Evolutionary conservation across 805 yeast species (phyloP).

Genomic region (Scheffersomyces ergatensis): DNA sequence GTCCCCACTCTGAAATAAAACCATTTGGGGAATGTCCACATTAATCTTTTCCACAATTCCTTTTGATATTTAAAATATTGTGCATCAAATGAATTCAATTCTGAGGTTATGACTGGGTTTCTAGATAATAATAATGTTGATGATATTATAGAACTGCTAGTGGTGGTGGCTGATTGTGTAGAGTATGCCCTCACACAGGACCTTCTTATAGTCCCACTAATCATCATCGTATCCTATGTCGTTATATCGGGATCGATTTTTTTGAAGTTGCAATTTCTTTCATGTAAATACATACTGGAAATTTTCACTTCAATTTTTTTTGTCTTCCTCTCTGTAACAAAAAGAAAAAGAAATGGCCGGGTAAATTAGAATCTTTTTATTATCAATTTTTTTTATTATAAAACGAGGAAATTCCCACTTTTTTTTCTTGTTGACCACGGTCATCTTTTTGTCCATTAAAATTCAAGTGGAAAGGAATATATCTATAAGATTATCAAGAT

Average conservation of each 20-base stretch:
- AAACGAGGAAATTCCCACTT: too few species aligned
- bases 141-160: conserved; percentile 19
- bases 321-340: too few species aligned
- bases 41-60: conserved; percentile 81
- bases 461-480: too few species aligned
- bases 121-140: conserved; percentile 72
- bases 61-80: conserved; percentile 80
- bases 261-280: too few species aligned
- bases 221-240: not conserved
- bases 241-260: not conserved
- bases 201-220: not conserved
- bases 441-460: too few species aligned
- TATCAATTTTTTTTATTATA: too few species aligned
- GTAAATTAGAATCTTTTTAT: too few species aligned
- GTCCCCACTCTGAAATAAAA: conserved; percentile 90
- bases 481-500: too few species aligned
- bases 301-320: too few species aligned
- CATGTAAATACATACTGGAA: too few species aligned
- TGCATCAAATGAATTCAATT: conserved; percentile 65
- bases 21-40: conserved; percentile 98
- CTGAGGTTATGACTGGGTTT: conserved; percentile 81
- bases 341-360: too few species aligned
- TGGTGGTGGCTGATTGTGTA: conserved; percentile 7
- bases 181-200: conserved; percentile 11
- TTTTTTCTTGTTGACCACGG: too few species aligned